phyloP scores from a whole-genome alignment of 768 basidiomycete genomes.

The Gloeophyllum trabeum region DNA sequence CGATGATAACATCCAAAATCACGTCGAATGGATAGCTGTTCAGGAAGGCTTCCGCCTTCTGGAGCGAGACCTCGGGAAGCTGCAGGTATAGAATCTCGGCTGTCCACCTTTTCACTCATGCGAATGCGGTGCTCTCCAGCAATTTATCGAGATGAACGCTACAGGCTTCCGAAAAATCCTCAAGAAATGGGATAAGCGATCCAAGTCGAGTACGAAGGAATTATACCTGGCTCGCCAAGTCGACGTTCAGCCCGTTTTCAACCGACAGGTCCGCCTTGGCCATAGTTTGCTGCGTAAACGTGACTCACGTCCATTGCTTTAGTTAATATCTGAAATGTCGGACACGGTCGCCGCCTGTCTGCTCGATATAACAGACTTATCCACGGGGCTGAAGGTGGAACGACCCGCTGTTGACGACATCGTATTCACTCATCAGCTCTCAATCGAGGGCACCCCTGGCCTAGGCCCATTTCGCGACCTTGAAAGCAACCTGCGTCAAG shows the following conservation, averaged over 20 bases:
- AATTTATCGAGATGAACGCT: conserved; percentile 96
- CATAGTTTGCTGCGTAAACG: not conserved
- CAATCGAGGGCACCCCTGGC: conserved; percentile 46
- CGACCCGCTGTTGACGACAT: conserved; percentile 61
- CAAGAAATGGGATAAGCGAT: conserved; percentile 98
- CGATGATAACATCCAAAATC: conserved; percentile 46
- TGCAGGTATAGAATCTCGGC: conserved; percentile 52
- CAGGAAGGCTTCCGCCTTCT: conserved; percentile 94
- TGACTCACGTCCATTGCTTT: not conserved
- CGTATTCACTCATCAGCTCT: conserved; percentile 61
- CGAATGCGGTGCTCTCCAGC: conserved; percentile 32
- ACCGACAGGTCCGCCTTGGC: conserved; percentile 62
- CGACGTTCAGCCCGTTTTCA: conserved; percentile 98
- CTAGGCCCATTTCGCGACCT: conserved; percentile 79
- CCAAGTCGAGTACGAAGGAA: conserved; percentile 92
- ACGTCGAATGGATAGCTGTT: conserved; percentile 91
- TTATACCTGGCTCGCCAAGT: conserved; percentile 93
- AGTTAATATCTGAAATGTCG: conserved; percentile 92
- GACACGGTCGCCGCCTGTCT: conserved; percentile 84
- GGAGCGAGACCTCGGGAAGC: conserved; percentile 87
- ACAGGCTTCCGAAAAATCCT: conserved; percentile 94
- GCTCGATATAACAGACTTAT: conserved; percentile 67
- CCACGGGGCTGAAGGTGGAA: conserved; percentile 68
- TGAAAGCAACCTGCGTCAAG: conserved; percentile 77
- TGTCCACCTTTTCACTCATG: conserved; percentile 3